Evolutionary conservation across 768 basidiomycete species (phyloP).

Genomic region (Pulveroboletus ravenelii): DNA sequence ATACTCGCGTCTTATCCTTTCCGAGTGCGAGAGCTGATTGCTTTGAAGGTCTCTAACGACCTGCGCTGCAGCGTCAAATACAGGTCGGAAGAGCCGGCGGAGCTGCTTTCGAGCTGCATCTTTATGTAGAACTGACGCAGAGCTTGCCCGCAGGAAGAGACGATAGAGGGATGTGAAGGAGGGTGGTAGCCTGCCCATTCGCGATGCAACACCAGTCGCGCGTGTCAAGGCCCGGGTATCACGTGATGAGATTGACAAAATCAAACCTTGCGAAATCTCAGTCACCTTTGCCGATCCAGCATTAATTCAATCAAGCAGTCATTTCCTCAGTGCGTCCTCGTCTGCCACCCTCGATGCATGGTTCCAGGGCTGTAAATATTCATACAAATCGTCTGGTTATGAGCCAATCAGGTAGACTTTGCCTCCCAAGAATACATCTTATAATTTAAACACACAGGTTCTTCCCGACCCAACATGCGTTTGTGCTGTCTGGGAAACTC

Average conservation of each 20-base stretch:
- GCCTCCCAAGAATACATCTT: background rate
- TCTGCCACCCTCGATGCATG: background rate
- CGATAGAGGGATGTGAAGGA: constrained; percentile 56
- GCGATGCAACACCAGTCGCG: too few species aligned
- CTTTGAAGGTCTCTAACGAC: constrained; percentile 40
- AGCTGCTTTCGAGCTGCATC: constrained; percentile 39
- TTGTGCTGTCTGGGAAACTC: constrained; percentile 4
- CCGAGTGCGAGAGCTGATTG: constrained; percentile 16
- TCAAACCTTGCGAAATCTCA: too few species aligned
- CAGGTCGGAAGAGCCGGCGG: constrained; percentile 48
- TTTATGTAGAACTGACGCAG: constrained; percentile 57
- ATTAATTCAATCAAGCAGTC: background rate
- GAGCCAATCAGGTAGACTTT: constrained; percentile 1
- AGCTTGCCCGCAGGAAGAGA: constrained; percentile 50
- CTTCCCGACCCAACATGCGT: background rate
- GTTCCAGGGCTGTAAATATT: background rate
- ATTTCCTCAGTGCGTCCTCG: background rate
- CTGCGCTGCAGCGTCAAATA: constrained; percentile 47
- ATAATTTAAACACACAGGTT: constrained; percentile 2
- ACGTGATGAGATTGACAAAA: constrained; percentile 8
- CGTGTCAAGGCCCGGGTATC: background rate
- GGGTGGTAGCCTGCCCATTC: constrained; percentile 25
- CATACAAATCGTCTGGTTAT: constrained; percentile 1
- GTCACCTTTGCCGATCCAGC: constrained; percentile 3
- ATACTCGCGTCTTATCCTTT: constrained; percentile 30